A percentile compares a stretch with the other conserved stretches of the same genome.
Evolutionary conservation across 495 filamentous ascomycete species (phyloP).

Genomic region (Penicillium steckii): DNA sequence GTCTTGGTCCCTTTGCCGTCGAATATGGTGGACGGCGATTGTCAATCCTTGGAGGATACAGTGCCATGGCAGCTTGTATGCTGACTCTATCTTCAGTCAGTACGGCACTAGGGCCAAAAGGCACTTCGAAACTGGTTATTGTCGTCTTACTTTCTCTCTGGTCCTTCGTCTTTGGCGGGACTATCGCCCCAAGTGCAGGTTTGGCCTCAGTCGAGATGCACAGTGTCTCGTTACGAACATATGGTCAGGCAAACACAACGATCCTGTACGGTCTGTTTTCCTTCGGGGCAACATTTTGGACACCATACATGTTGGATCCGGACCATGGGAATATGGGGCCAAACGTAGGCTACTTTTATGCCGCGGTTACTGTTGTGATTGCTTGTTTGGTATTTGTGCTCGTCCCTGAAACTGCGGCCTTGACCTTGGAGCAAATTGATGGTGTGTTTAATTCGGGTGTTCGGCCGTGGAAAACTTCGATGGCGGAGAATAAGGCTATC

Average conservation of each 20-base stretch:
- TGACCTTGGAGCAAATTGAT: slow-evolving; percentile 33
- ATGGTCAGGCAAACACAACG: slow-evolving; percentile 28
- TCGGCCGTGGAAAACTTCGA: slow-evolving; percentile 26
- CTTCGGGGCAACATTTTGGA: slow-evolving; percentile 30
- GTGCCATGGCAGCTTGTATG: slow-evolving; percentile 27
- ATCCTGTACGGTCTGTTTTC: slow-evolving; percentile 25
- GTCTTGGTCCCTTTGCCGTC: slow-evolving; percentile 21
- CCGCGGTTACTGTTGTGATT: slow-evolving; percentile 22
- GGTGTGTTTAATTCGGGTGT: slow-evolving; percentile 22
- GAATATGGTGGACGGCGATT: slow-evolving; percentile 29
- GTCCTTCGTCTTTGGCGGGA: slow-evolving; percentile 30
- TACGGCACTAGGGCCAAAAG: slow-evolving; percentile 11
- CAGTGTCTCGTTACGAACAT: slow-evolving; percentile 31
- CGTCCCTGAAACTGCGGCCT: slow-evolving; percentile 28
- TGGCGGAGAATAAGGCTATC: slow-evolving; percentile 14
- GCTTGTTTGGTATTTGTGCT: slow-evolving; percentile 18
- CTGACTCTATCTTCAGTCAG: slow-evolving; percentile 25
- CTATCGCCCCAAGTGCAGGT: slow-evolving; percentile 20
- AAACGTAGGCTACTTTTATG: slow-evolving; percentile 32
- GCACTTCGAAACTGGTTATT: slow-evolving; percentile 15
- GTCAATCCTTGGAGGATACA: slow-evolving; percentile 23
- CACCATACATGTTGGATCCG: slow-evolving; percentile 28
- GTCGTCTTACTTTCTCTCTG: slow-evolving; percentile 27
- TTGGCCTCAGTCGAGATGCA: slow-evolving; percentile 30
- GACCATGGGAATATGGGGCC: slow-evolving; percentile 30